A percentile compares a stretch with the other conserved stretches of the same genome.
Evolutionary conservation across 345 rosid species (phyloP).

Genomic region (Hirschfeldia incana): DNA sequence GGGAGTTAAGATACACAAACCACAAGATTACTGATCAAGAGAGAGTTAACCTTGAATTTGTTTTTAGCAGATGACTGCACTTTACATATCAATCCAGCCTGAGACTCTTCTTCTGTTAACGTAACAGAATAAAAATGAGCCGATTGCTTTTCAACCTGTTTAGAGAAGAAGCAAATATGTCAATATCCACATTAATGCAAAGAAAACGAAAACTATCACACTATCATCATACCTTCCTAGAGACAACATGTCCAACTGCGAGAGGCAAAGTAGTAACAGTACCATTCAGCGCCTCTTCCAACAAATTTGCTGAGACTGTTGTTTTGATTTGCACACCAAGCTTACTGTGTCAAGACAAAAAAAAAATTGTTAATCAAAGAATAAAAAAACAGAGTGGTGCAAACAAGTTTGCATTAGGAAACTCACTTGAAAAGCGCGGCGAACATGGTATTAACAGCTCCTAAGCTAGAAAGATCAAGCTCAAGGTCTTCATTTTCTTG

Average conservation of each 20-base stretch:
- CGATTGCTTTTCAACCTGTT: constrained; percentile 96
- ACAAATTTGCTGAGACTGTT: constrained; percentile 79
- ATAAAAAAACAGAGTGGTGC: not conserved
- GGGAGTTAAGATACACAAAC: not conserved
- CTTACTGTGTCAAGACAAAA: constrained; percentile 53
- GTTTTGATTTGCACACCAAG: constrained; percentile 98
- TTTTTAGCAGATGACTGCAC: constrained; percentile 90
- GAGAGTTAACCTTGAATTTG: constrained; percentile 79
- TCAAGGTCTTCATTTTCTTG: constrained; percentile 83
- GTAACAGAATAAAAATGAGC: constrained; percentile 91
- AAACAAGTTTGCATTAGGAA: not conserved
- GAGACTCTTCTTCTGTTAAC: constrained; percentile 85
- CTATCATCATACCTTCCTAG: constrained; percentile 65
- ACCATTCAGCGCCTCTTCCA: constrained; percentile 90
- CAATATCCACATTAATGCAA: constrained; percentile 24
- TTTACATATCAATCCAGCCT: constrained; percentile 76
- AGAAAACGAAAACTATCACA: constrained; percentile 6
- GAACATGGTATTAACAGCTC: constrained; percentile 92
- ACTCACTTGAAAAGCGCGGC: constrained; percentile 90
- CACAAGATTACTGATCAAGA: not conserved
- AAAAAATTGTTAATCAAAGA: not conserved
- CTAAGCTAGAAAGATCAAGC: constrained; percentile 95
- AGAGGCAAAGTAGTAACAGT: constrained; percentile 59
- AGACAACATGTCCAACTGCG: constrained; percentile 54
- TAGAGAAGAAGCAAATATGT: constrained; percentile 30